Evolutionary conservation across 768 basidiomycete species (phyloP).

Genomic region (Phlebiopsis flavidoalba): DNA sequence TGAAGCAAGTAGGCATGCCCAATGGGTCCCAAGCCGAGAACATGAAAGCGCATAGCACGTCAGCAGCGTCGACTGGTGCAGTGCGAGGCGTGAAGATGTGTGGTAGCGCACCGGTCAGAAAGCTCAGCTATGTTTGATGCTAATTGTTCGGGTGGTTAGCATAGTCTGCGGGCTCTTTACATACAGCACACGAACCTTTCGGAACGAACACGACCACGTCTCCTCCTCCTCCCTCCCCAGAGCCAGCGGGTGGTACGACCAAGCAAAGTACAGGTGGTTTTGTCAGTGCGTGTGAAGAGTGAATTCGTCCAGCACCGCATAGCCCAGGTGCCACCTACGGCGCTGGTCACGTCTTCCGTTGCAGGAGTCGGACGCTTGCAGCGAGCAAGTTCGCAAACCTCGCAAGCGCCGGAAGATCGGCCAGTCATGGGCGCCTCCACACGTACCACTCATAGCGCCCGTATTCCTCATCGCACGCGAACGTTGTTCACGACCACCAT

Average conservation of each 20-base stretch:
- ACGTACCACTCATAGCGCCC: not conserved
- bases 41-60: constrained; percentile 59
- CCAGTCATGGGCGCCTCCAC: not conserved
- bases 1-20: constrained; percentile 80
- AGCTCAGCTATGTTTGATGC: not conserved
- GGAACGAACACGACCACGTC: constrained; percentile 2
- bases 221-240: constrained; percentile 4
- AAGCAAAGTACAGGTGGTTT: not conserved
- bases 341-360: not conserved
- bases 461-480: too few species aligned
- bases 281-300: not conserved
- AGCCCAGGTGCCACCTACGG: not conserved
- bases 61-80: not conserved
- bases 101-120: not conserved
- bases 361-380: not conserved
- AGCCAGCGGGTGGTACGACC: not conserved
- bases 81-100: not conserved
- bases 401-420: constrained; percentile 2
- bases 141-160: too few species aligned
- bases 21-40: constrained; percentile 78
- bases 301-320: not conserved
- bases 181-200: not conserved
- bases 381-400: not conserved
- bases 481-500: too few species aligned
- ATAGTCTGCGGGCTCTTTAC: not conserved